phyloP scores from a whole-genome alignment of 495 filamentous ascomycete genomes.

The Melanomma pulvis-pyrius region DNA sequence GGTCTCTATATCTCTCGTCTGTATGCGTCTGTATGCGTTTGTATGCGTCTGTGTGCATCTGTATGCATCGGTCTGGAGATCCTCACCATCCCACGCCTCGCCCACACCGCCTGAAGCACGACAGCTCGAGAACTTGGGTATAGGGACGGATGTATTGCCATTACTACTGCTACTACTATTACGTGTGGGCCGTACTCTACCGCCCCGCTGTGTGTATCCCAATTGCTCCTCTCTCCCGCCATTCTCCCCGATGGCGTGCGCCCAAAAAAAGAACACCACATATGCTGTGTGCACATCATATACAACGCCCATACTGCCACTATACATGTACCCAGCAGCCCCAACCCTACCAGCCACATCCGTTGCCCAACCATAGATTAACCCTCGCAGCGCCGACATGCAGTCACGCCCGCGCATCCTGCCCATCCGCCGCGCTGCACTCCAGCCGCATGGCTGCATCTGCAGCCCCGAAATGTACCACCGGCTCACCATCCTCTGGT shows the following conservation, averaged over 20 bases:
- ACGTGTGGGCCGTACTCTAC: too few species aligned
- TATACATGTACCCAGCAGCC: constrained; percentile 34
- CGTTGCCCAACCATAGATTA: constrained; percentile 34
- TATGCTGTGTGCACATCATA: constrained; percentile 17
- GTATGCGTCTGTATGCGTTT: not conserved
- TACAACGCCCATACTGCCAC: constrained; percentile 9
- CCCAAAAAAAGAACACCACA: constrained; percentile 24
- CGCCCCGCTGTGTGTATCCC: not conserved
- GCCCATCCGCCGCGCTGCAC: constrained; percentile 12
- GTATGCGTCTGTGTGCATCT: not conserved
- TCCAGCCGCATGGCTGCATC: constrained; percentile 11
- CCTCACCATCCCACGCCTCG: not conserved
- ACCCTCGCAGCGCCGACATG: not conserved
- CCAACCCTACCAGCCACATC: constrained; percentile 15
- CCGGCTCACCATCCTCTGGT: constrained; percentile 1
- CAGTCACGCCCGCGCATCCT: not conserved
- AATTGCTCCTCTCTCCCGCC: not conserved
- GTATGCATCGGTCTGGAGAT: not conserved
- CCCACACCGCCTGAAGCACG: not conserved
- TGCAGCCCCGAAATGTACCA: not conserved
- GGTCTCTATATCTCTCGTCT: not conserved
- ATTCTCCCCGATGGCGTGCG: not conserved
- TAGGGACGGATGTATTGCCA: too few species aligned
- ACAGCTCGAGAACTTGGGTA: too few species aligned
- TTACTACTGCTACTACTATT: too few species aligned